Conservation (phyloP, 2,329 filamentous ascomycete genomes). For the Zymoseptoria tritici region DNA sequence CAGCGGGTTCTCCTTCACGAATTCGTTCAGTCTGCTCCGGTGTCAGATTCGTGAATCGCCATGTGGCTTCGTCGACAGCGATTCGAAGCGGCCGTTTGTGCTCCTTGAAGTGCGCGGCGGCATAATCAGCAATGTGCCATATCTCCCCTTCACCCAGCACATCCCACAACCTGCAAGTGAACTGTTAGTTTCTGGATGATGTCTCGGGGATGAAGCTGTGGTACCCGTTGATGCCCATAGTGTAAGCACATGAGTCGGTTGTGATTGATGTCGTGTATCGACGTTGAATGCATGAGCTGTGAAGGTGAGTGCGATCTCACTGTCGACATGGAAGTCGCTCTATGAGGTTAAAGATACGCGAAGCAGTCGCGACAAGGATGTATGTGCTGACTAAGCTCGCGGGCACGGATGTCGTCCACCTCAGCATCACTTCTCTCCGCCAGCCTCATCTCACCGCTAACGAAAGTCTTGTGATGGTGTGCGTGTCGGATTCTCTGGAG, state of each 20-base stretch:
- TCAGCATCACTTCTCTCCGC: background rate
- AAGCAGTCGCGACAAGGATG: background rate
- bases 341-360: background rate
- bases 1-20: slow-evolving; percentile 30
- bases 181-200: slow-evolving; percentile 1
- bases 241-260: background rate
- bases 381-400: background rate
- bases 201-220: background rate
- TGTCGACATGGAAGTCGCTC: background rate
- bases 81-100: slow-evolving; percentile 34
- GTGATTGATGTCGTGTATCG: background rate
- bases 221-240: slow-evolving; percentile 15
- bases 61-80: slow-evolving; percentile 39
- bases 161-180: slow-evolving; percentile 29
- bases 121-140: slow-evolving; percentile 31
- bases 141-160: slow-evolving; percentile 32
- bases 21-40: slow-evolving; percentile 28
- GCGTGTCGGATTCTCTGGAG: background rate
- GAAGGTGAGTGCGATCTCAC: background rate
- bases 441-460: background rate
- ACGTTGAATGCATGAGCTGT: background rate
- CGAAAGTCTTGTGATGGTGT: background rate
- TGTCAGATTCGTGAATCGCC: slow-evolving; percentile 39
- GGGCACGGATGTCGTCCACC: background rate
- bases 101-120: slow-evolving; percentile 31